Percentiles rank a stretch among this genome's conserved stretches.
Conservation (phyloP, 768 basidiomycete species). For the Boletus sensibilis region DNA sequence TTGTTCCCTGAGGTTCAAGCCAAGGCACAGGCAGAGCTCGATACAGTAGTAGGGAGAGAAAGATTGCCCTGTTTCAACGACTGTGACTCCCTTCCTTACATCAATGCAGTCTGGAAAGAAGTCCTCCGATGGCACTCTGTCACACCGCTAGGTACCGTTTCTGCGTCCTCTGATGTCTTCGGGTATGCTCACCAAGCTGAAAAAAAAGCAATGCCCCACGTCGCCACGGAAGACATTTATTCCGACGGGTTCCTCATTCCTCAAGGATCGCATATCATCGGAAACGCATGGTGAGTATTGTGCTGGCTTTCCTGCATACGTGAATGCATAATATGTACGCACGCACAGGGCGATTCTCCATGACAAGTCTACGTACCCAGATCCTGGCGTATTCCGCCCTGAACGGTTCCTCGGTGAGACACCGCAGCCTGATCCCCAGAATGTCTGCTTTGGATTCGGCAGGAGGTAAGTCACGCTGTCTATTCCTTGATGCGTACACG, state of each 20-base stretch:
- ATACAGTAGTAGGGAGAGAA: conserved; percentile 20
- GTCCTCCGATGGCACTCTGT: conserved; percentile 25
- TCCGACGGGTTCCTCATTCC: conserved; percentile 19
- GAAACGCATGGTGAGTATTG: conserved; percentile 26
- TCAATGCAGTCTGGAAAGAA: conserved; percentile 27
- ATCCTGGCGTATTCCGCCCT: conserved; percentile 34
- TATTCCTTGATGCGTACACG: background rate
- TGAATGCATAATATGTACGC: conserved; percentile 1
- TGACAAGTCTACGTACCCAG: conserved; percentile 41
- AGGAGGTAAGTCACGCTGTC: conserved; percentile 18
- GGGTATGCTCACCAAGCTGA: background rate
- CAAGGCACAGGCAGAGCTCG: conserved; percentile 27
- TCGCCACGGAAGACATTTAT: conserved; percentile 22
- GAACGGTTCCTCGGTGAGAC: conserved; percentile 33
- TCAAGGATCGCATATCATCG: conserved; percentile 22
- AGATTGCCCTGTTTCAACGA: conserved; percentile 24
- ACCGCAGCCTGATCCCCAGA: conserved; percentile 20
- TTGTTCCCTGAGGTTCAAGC: conserved; percentile 25
- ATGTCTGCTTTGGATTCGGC: conserved; percentile 29
- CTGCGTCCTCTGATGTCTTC: conserved; percentile 24
- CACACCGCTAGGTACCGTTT: conserved; percentile 12
- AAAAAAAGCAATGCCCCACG: conserved; percentile 7
- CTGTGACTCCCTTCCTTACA: conserved; percentile 24
- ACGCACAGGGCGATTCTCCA: conserved; percentile 50
- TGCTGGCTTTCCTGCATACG: background rate